Percentiles rank a stretch among this genome's conserved stretches.
phyloP scores from a whole-genome alignment of 805 yeast species.

The Cyberlindnera galapagoensis region DNA sequence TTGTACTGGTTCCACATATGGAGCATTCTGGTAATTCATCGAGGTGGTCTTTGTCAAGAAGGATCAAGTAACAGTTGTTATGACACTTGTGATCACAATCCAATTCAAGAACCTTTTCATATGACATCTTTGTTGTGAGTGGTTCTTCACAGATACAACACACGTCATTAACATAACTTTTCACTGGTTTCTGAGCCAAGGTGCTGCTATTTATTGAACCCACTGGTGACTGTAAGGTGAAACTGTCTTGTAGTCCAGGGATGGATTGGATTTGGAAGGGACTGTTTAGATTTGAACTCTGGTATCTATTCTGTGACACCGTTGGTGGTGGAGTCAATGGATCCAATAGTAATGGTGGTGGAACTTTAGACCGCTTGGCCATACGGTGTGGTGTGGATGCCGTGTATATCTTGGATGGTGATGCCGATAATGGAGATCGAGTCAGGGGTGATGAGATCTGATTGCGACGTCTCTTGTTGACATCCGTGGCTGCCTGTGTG shows the following conservation, averaged over 20 bases:
- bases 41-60: slow-evolving; percentile 19
- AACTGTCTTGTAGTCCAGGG: too few species aligned
- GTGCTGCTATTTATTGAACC: not conserved
- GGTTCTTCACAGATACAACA: slow-evolving; percentile 43
- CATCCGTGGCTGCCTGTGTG: too few species aligned
- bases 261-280: not conserved
- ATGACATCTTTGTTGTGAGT: slow-evolving; percentile 30
- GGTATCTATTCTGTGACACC: slow-evolving; percentile 2
- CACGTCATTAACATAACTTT: slow-evolving; percentile 18
- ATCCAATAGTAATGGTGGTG: slow-evolving; percentile 18
- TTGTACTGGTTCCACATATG: slow-evolving; percentile 19
- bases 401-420: slow-evolving; percentile 3
- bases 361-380: slow-evolving; percentile 18
- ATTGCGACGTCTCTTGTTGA: slow-evolving; percentile 6
- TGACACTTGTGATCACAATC: slow-evolving; percentile 40
- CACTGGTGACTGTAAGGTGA: too few species aligned
- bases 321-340: slow-evolving; percentile 21
- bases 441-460: slow-evolving; percentile 3
- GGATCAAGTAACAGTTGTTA: slow-evolving; percentile 33
- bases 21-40: slow-evolving; percentile 23
- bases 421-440: slow-evolving; percentile 5
- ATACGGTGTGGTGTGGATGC: slow-evolving; percentile 12
- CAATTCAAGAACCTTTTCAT: slow-evolving; percentile 37
- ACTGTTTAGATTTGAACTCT: not conserved
- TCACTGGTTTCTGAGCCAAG: slow-evolving; percentile 3